These are phyloP conservation scores for Leptomonas seymouri DNA, from an alignment of 208 protist genomes.

Conservation along the genomic window DNA sequence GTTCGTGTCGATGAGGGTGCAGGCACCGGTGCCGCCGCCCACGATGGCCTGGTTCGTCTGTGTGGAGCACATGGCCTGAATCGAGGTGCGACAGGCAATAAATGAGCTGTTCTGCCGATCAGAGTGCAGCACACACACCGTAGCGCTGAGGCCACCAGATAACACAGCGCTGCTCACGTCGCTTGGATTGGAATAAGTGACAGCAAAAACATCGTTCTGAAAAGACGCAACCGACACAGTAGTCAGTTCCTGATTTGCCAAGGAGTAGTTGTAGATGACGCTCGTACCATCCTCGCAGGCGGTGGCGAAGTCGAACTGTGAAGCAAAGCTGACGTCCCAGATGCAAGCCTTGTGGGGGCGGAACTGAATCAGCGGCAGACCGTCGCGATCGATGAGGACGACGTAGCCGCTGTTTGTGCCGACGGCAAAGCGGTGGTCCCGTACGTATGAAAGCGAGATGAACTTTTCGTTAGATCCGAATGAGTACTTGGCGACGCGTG, in stretches of 20 bases:
- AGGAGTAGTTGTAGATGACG: constrained; percentile 89
- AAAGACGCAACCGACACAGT: constrained; percentile 86
- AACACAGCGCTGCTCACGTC: constrained; percentile 82
- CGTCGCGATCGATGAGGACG: constrained; percentile 83
- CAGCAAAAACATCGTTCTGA: constrained; percentile 89
- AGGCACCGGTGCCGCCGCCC: constrained; percentile 79
- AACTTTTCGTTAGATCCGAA: constrained; percentile 90
- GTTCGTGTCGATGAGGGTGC: constrained; percentile 76
- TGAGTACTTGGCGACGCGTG: constrained; percentile 79
- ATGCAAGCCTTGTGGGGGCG: constrained; percentile 89
- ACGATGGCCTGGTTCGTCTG: constrained; percentile 73
- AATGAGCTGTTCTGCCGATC: constrained; percentile 87
- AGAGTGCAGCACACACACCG: constrained; percentile 87
- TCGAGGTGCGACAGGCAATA: constrained; percentile 81
- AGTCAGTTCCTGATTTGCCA: constrained; percentile 72
- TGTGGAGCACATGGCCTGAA: constrained; percentile 85
- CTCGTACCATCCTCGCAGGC: constrained; percentile 88
- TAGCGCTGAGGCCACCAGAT: constrained; percentile 84
- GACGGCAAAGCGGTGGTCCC: constrained; percentile 84
- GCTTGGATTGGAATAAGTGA: constrained; percentile 73
- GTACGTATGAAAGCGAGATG: constrained; percentile 86
- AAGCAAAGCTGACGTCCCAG: constrained; percentile 87
- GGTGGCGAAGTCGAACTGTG: constrained; percentile 86
- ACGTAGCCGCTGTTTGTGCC: constrained; percentile 90
- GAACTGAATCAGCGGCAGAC: constrained; percentile 88